phyloP scores from a whole-genome alignment of 352 stramenopile genomes.

The Bremia lactucae region DNA sequence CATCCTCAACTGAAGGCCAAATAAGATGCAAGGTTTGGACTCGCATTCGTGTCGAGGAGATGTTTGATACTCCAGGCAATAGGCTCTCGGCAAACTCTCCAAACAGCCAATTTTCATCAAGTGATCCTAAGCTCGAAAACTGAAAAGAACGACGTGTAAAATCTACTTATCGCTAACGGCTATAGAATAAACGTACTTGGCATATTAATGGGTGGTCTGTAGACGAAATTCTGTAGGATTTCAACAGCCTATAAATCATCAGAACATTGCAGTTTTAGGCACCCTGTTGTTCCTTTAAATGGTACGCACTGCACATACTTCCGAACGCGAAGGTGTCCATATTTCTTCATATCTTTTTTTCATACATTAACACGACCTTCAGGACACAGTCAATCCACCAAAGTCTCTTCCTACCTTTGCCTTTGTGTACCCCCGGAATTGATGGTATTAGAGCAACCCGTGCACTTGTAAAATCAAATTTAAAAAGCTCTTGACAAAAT shows the following conservation, averaged over 20 bases:
- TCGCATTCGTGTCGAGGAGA: conserved; percentile 21
- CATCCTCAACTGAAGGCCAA: conserved; percentile 70
- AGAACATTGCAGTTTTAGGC: background rate
- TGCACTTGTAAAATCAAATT: conserved; percentile 57
- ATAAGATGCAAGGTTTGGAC: conserved; percentile 63
- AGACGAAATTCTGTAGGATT: conserved; percentile 29
- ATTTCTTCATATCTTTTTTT: conserved; percentile 72
- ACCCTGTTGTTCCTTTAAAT: background rate
- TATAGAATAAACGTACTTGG: conserved; percentile 22
- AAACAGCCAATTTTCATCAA: conserved; percentile 79
- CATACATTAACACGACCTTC: background rate
- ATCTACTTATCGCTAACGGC: background rate
- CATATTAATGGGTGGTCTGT: conserved; percentile 64
- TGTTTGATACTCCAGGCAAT: conserved; percentile 30
- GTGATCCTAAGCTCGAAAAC: conserved; percentile 74
- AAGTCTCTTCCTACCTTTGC: conserved; percentile 29
- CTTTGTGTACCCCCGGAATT: conserved; percentile 57
- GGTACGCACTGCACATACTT: too few relatives aligned
- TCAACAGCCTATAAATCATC: conserved; percentile 31
- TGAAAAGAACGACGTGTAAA: conserved; percentile 2
- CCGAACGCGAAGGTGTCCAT: conserved; percentile 63
- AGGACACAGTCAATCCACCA: background rate
- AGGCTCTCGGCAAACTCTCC: conserved; percentile 59
- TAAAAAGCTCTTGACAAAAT: conserved; percentile 39
- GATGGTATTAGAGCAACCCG: conserved; percentile 51